These are phyloP conservation scores for Suillus spraguei DNA, from an alignment of 768 basidiomycete species.

Conservation along the genomic window DNA sequence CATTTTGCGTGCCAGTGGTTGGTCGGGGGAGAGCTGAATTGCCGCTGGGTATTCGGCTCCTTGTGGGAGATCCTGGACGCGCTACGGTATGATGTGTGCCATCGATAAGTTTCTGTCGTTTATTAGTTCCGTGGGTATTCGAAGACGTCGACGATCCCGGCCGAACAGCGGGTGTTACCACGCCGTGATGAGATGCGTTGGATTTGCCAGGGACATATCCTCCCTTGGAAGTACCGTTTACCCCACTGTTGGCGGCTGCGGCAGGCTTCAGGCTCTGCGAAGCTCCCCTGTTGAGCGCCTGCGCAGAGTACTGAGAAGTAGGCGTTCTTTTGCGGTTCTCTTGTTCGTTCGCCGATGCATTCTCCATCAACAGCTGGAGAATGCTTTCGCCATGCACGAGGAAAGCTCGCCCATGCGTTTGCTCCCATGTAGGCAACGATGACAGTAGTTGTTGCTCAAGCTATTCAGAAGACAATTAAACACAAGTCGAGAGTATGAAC, in stretches of 20 bases:
- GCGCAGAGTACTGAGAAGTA: conserved; percentile 35
- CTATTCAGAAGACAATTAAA: conserved; percentile 40
- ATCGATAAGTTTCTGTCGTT: conserved; percentile 61
- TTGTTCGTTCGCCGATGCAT: conserved; percentile 70
- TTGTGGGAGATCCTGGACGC: conserved; percentile 29
- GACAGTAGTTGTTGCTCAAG: conserved; percentile 85
- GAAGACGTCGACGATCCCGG: conserved; percentile 45
- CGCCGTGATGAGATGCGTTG: conserved; percentile 29
- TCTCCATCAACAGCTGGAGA: conserved; percentile 75
- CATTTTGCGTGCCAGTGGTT: conserved; percentile 6
- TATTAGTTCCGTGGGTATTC: conserved; percentile 51
- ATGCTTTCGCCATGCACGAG: conserved; percentile 85
- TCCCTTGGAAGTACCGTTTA: conserved; percentile 13
- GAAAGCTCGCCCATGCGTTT: conserved; percentile 71
- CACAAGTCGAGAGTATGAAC: background rate
- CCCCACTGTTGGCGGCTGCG: conserved; percentile 10
- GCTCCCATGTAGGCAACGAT: conserved; percentile 87
- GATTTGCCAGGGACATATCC: conserved; percentile 34
- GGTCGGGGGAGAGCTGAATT: conserved; percentile 20
- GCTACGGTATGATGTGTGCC: conserved; percentile 23
- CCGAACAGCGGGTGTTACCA: conserved; percentile 66
- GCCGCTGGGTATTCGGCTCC: conserved; percentile 31
- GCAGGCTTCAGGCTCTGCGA: conserved; percentile 32
- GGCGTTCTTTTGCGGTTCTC: conserved; percentile 70
- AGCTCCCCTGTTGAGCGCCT: conserved; percentile 28